Evolutionary conservation across 495 filamentous ascomycete genomes (phyloP).

Genomic region (Penicillium arizonense): DNA sequence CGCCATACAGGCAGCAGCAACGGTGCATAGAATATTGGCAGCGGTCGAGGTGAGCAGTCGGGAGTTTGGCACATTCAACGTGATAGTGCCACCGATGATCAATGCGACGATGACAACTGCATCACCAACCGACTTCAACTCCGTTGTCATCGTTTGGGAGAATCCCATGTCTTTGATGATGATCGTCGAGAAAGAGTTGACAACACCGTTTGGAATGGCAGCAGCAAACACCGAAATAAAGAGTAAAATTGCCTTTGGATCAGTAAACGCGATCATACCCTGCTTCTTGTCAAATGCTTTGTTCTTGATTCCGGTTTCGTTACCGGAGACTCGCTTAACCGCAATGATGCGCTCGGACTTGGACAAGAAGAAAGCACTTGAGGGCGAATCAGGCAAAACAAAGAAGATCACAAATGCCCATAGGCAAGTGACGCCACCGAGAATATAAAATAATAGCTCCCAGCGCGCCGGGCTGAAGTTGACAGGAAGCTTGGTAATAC

Average conservation of each 20-base stretch:
- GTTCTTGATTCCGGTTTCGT: not conserved
- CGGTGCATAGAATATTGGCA: conserved; percentile 7
- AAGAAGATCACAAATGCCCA: too few species aligned
- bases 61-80: conserved; percentile 4
- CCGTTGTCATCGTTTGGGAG: conserved; percentile 6
- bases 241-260: conserved; percentile 6
- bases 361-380: too few species aligned
- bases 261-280: conserved; percentile 1
- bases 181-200: conserved; percentile 16
- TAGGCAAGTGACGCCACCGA: too few species aligned
- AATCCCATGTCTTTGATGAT: conserved; percentile 17
- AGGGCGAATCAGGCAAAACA: too few species aligned
- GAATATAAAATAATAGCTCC: too few species aligned
- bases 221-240: conserved; percentile 13
- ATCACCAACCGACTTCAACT: conserved; percentile 5
- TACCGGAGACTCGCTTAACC: too few species aligned
- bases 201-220: conserved; percentile 13
- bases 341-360: too few species aligned
- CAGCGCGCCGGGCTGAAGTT: too few species aligned
- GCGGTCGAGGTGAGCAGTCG: conserved; percentile 6
- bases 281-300: not conserved
- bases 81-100: conserved; percentile 8
- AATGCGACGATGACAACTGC: conserved; percentile 3
- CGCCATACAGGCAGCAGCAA: conserved; percentile 7
- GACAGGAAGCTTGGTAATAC: too few species aligned